A percentile compares a stretch with the other conserved stretches of the same genome.
Evolutionary conservation across 2,329 filamentous ascomycete species (phyloP).

Genomic region (Penicillium sp.): DNA sequence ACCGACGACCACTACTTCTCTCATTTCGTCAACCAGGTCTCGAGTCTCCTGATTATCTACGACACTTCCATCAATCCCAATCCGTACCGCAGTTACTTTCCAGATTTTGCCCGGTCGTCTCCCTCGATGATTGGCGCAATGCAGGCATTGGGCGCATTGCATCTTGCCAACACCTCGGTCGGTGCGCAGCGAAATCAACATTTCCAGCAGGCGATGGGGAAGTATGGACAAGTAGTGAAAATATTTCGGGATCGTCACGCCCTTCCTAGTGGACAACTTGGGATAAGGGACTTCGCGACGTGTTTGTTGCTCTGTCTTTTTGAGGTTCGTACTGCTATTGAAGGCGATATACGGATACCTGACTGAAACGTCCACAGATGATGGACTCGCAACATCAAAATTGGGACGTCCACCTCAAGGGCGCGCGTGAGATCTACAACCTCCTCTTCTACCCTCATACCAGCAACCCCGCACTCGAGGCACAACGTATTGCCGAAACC

Average conservation of each 20-base stretch:
- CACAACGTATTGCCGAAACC: slow-evolving; percentile 31
- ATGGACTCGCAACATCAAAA: slow-evolving; percentile 42
- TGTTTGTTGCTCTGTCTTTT: slow-evolving; percentile 38
- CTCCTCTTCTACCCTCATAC: slow-evolving; percentile 32
- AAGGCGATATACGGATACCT: background rate
- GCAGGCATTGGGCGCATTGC: slow-evolving; percentile 44
- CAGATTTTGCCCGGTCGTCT: slow-evolving; percentile 35
- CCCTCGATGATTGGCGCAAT: slow-evolving; percentile 41
- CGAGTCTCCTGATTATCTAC: slow-evolving; percentile 38
- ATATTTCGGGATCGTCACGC: slow-evolving; percentile 32
- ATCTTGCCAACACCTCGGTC: slow-evolving; percentile 42
- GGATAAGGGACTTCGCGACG: slow-evolving; percentile 36
- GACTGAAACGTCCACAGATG: slow-evolving; percentile 28
- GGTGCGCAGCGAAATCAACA: slow-evolving; percentile 35
- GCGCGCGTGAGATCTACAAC: slow-evolving; percentile 42
- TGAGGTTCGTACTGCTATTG: slow-evolving; percentile 28
- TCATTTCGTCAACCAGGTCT: slow-evolving; percentile 38
- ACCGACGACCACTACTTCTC: slow-evolving; percentile 37
- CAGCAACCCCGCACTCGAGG: slow-evolving; percentile 27
- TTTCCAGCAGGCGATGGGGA: slow-evolving; percentile 41
- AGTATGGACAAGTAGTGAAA: slow-evolving; percentile 41
- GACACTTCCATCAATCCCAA: slow-evolving; percentile 40
- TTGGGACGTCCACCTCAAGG: slow-evolving; percentile 43
- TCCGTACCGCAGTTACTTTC: slow-evolving; percentile 38
- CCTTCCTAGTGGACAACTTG: slow-evolving; percentile 25